Evolutionary conservation across 495 filamentous ascomycete species (phyloP), one percentile per base, ranked within the genome.

Genomic region (Aspergillus sclerotiicarbonarius): DNA sequence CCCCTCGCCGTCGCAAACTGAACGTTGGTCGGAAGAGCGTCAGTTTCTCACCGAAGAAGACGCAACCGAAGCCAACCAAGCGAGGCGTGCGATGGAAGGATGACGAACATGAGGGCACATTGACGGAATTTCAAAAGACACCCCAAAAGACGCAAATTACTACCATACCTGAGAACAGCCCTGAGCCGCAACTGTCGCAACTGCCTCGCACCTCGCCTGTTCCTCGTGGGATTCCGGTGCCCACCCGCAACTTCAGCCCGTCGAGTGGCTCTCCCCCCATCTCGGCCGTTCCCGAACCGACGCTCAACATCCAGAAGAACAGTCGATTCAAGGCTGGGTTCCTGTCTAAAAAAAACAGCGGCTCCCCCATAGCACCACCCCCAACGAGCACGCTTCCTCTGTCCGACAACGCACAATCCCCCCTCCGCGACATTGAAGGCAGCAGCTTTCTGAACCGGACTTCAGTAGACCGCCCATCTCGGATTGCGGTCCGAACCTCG

Each of bases 241-340:
- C 56, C 71, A 80, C 56, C 60, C 77, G 73, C 33, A 64, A 65
- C 29, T 61, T 66, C 18, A 75, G 72, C 54, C 73, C 75, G 15
- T 57, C 61, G 3, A 57, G 58, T 8, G 65, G 59, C 7, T 71
- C 58, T 32, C 76, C 68, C 19, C 70, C 75, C 2, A 62, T 68
- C 13, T 66, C 73, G 3, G 66, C 62, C 2, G 53, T 65, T 0
- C 55, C 68, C 13, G 76, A 77, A 21, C 60, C 67, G 15, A 69
- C 69, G 1, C 59, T 79, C 51, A 72, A 70, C 35, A 58, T 76
- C 35, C 68, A 68, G 18, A 78, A 75, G 62, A 92, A 89, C 63
- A 84, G 81, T 53, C 92, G 94, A 33, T 96, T 98, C 79, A 90
- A 96, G 67, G 80, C 92, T 32, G 94, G 94, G 25, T 96, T 96